Evolutionary conservation across 345 rosid genomes (phyloP), one percentile per base, ranked within the genome.

Genomic region (Camelina sativa): DNA sequence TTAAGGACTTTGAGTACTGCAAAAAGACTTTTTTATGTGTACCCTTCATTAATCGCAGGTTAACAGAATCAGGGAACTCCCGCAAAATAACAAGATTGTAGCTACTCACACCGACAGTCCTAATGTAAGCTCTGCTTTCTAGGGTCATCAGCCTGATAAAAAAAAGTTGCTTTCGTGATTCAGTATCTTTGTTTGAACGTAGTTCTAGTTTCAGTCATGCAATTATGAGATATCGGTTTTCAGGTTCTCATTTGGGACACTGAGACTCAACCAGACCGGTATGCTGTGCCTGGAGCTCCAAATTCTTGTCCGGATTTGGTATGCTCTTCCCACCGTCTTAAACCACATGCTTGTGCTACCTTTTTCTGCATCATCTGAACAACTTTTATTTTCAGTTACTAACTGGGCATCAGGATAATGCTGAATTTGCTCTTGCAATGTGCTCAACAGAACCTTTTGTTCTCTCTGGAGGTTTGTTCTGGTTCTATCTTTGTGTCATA

Each of bases 371-470:
- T 23, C 71, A 63, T 56, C 71, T 62, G 63, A 76, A 62, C 51
- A 62, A 28, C 8, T 62, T 56, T 79, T 54, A 10, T 46, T 53
- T 81, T 73, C 85, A 94, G 98, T 79, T 91, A 80, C 83, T 94
- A 80, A 88, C 89, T 35, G 98, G 98, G 62, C 98, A 94, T 76
- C 89, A 86, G 75, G 97, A 94, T 75, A 83, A 88, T 88, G 97
- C 98, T 54, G 98, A 94, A 80, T 94, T 88, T 81, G 98, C 97
- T 71, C 98, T 94, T 67, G 93, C 98, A 56, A 84, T 91, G 98
- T 91, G 90, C 81, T 96, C 93, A 44, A 84, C 88, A 51, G 97
- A 91, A 72, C 97, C 98, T 20, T 88, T 77, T 84, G 98, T 94
- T 53, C 91, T 94, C 58, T 94, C 97, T 86, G 97, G 97, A 88